Conservation (phyloP, 2,329 filamentous ascomycete species). For the Colletotrichum theobromicola region DNA sequence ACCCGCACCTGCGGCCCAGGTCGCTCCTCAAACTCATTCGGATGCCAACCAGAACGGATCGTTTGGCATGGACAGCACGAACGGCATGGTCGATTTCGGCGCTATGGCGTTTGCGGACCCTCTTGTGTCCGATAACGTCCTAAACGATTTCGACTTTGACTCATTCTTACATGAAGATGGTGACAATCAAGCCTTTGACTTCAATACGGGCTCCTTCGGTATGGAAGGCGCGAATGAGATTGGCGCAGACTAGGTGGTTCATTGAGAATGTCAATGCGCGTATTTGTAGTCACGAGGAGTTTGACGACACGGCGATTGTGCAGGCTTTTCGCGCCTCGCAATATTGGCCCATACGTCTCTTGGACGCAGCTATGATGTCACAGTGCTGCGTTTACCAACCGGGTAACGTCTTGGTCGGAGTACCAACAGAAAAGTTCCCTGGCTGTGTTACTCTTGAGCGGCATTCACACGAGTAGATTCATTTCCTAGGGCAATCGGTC, state of each 20-base stretch:
- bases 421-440: neutral
- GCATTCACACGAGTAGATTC: neutral
- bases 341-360: neutral
- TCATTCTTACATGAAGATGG: slow-evolving; percentile 67
- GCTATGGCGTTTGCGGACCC: slow-evolving; percentile 62
- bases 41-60: slow-evolving; percentile 52
- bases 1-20: slow-evolving; percentile 46
- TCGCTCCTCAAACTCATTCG: slow-evolving; percentile 48
- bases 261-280: neutral
- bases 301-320: neutral
- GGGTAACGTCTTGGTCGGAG: neutral
- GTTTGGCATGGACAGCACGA: slow-evolving; percentile 45
- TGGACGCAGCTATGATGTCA: neutral
- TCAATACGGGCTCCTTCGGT: slow-evolving; percentile 54
- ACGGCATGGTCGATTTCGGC: slow-evolving; percentile 54
- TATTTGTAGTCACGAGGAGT: neutral
- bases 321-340: neutral
- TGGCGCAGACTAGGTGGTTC: slow-evolving; percentile 53
- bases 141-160: slow-evolving; percentile 72
- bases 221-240: slow-evolving; percentile 63
- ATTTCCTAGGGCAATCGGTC: neutral
- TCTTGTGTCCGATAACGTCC: slow-evolving; percentile 57
- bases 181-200: slow-evolving; percentile 58
- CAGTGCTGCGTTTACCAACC: neutral
- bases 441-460: neutral